These are phyloP conservation scores for Xylaria scruposa DNA, from an alignment of 495 filamentous ascomycete genomes.

Conservation along the genomic window DNA sequence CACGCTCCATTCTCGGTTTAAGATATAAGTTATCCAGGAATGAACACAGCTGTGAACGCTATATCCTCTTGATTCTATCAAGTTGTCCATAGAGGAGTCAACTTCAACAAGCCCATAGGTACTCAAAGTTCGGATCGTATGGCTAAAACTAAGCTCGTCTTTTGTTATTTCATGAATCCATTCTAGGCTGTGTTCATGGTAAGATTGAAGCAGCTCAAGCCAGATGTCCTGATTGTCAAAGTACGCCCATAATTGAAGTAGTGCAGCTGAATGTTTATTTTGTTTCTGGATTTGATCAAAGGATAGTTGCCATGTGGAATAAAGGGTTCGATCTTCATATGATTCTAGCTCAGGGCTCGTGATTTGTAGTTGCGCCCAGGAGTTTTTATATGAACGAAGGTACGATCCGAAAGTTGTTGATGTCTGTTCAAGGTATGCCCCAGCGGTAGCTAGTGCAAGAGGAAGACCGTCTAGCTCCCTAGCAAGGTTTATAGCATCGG, in stretches of 20 bases:
- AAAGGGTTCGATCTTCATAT: slow-evolving; percentile 39
- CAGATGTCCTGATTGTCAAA: slow-evolving; percentile 4
- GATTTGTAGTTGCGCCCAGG: background rate
- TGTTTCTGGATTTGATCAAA: too few species aligned
- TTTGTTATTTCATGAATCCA: slow-evolving; percentile 1
- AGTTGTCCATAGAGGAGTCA: background rate
- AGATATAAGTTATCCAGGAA: slow-evolving; percentile 1
- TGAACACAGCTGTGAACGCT: slow-evolving; percentile 5
- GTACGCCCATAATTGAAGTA: slow-evolving; percentile 6
- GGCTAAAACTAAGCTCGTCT: background rate
- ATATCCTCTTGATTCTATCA: background rate
- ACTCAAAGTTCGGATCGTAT: background rate
- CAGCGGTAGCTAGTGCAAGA: slow-evolving; percentile 7
- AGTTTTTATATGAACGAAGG: background rate
- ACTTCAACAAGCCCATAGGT: background rate
- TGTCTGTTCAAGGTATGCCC: slow-evolving; percentile 8
- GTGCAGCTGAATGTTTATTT: slow-evolving; percentile 28
- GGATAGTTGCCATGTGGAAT: slow-evolving; percentile 55
- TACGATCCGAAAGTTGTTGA: background rate
- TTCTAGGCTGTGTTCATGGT: background rate
- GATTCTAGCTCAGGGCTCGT: background rate
- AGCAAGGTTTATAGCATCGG: background rate
- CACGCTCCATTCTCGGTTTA: background rate
- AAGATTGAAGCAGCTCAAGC: background rate
- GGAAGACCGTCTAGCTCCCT: background rate